Percentiles rank a stretch among this genome's conserved stretches.
These are phyloP conservation scores for Phytopythium boreale DNA, from an alignment of 352 stramenopile species.

Conservation along the genomic window DNA sequence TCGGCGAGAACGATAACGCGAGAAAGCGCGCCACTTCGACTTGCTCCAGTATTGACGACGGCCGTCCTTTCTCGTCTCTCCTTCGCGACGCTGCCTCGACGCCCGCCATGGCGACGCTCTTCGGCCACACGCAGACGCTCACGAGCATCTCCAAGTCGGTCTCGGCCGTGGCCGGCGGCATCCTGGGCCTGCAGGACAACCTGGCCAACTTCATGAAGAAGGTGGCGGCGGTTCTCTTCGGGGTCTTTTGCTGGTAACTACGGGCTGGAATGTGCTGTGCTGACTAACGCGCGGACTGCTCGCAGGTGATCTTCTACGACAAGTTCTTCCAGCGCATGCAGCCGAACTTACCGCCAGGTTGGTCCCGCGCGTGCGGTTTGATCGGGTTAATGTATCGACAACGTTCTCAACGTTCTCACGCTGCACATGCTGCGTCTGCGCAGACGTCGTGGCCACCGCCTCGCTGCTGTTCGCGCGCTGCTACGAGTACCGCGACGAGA, in stretches of 20 bases:
- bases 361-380: background rate
- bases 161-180: slow-evolving; percentile 56
- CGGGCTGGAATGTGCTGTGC: too few species aligned
- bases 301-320: slow-evolving; percentile 80
- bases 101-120: slow-evolving; percentile 52
- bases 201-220: slow-evolving; percentile 88
- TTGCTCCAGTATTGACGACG: background rate
- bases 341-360: slow-evolving; percentile 54
- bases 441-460: slow-evolving; percentile 55
- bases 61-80: background rate
- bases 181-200: slow-evolving; percentile 72
- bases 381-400: background rate
- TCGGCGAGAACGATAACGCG: background rate
- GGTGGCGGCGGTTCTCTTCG: slow-evolving; percentile 17
- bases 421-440: background rate
- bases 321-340: slow-evolving; percentile 76
- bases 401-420: background rate
- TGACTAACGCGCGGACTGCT: background rate
- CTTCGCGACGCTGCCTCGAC: background rate
- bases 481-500: slow-evolving; percentile 82
- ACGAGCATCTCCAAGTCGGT: slow-evolving; percentile 86
- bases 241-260: background rate
- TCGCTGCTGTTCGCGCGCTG: slow-evolving; percentile 61
- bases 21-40: slow-evolving; percentile 1
- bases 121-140: slow-evolving; percentile 81